A percentile compares a stretch with the other conserved stretches of the same genome.
Evolutionary conservation across 2,329 filamentous ascomycete genomes (phyloP).

Genomic region (Dichotomopilus funicola): DNA sequence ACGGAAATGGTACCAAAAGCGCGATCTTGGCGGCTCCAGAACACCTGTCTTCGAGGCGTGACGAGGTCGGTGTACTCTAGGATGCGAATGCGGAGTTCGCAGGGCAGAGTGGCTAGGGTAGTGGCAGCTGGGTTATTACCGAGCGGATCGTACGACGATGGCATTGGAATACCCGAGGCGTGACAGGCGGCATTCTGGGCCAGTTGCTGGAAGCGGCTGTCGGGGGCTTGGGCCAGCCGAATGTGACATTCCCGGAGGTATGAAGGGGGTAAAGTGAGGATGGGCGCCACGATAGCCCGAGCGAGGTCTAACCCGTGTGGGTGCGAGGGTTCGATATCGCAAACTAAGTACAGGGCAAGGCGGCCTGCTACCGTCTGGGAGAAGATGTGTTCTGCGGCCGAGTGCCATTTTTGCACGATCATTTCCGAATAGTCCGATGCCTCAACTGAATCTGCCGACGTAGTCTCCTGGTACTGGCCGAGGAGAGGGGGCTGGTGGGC

Average conservation of each 20-base stretch:
- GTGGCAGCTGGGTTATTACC: background rate
- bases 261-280: slow-evolving; percentile 1
- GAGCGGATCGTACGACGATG: background rate
- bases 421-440: no score
- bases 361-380: slow-evolving; percentile 1
- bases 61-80: slow-evolving; percentile 4
- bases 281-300: slow-evolving; percentile 3
- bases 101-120: slow-evolving; percentile 1
- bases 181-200: slow-evolving; percentile 1
- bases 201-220: slow-evolving; percentile 2
- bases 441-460: background rate
- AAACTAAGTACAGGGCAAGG: slow-evolving; percentile 4
- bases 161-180: slow-evolving; percentile 1
- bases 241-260: slow-evolving; percentile 3
- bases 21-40: slow-evolving; percentile 4
- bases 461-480: background rate
- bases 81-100: slow-evolving; percentile 4
- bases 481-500: slow-evolving; percentile 3
- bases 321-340: slow-evolving; percentile 3
- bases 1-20: background rate
- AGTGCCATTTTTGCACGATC: background rate
- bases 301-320: slow-evolving; percentile 2
- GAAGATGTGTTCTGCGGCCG: slow-evolving; percentile 6
- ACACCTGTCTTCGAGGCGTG: slow-evolving; percentile 1
- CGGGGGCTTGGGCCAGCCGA: slow-evolving; percentile 3